Percentiles rank a stretch among this genome's conserved stretches.
Evolutionary conservation across 768 basidiomycete species (phyloP).

Genomic region (Podaxis rugospora): DNA sequence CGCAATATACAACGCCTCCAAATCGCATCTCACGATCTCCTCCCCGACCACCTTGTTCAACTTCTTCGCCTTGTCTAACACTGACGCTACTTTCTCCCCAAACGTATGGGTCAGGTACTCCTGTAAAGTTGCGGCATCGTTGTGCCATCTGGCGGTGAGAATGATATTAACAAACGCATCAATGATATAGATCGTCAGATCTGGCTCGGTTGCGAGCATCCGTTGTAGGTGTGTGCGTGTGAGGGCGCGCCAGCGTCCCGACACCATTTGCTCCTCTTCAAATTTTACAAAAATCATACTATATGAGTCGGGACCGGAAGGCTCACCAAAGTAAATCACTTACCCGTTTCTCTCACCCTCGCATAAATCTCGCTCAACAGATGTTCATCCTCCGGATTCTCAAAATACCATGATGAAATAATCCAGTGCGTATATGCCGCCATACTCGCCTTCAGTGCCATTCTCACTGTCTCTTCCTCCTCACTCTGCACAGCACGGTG

Average conservation of each 20-base stretch:
- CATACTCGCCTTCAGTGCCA: slow-evolving; percentile 42
- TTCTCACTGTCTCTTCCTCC: slow-evolving; percentile 23
- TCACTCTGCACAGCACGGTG: neutral
- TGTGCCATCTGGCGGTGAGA: slow-evolving; percentile 26
- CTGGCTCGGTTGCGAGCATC: slow-evolving; percentile 31
- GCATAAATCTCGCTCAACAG: slow-evolving; percentile 38
- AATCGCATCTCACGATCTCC: slow-evolving; percentile 51
- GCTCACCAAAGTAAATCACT: slow-evolving; percentile 6
- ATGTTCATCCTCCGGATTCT: slow-evolving; percentile 42
- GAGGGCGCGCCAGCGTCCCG: slow-evolving; percentile 54
- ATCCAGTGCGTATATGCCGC: slow-evolving; percentile 46
- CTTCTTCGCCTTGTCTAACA: slow-evolving; percentile 41
- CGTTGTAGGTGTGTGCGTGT: slow-evolving; percentile 43
- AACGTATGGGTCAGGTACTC: slow-evolving; percentile 39
- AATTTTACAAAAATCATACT: neutral
- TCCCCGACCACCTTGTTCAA: slow-evolving; percentile 58
- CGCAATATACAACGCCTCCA: slow-evolving; percentile 44
- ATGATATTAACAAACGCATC: slow-evolving; percentile 39
- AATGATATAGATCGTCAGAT: slow-evolving; percentile 31
- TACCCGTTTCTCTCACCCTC: slow-evolving; percentile 39
- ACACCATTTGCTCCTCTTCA: slow-evolving; percentile 45
- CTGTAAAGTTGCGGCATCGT: slow-evolving; percentile 24
- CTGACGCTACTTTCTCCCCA: slow-evolving; percentile 32
- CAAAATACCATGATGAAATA: slow-evolving; percentile 46
- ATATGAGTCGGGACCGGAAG: neutral